Percentiles rank a stretch among this genome's conserved stretches.
Conservation (phyloP, 2,329 filamentous ascomycete genomes). For the Penicillium janthinellum region DNA sequence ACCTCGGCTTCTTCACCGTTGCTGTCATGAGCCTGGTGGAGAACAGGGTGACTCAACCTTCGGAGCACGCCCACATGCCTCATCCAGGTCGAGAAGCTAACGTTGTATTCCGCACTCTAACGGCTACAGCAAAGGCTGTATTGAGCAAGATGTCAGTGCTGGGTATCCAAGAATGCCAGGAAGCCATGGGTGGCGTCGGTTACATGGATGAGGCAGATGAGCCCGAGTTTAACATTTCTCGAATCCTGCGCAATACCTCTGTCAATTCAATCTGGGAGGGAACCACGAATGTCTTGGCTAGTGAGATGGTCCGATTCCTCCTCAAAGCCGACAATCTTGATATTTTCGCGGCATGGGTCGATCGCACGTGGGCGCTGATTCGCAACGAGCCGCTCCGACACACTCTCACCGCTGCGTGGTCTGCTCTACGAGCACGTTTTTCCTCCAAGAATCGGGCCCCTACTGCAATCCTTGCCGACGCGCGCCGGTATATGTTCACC, state of each 20-base stretch:
- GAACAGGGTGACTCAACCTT: constrained; percentile 44
- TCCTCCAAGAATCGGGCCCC: constrained; percentile 16
- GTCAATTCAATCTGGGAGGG: constrained; percentile 67
- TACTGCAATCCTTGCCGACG: constrained; percentile 30
- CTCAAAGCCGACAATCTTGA: constrained; percentile 28
- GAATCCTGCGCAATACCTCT: constrained; percentile 65
- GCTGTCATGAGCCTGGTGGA: constrained; percentile 51
- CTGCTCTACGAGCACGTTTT: constrained; percentile 19
- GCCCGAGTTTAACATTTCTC: constrained; percentile 66
- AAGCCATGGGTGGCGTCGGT: constrained; percentile 42
- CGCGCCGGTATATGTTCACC: constrained; percentile 38
- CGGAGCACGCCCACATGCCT: constrained; percentile 53
- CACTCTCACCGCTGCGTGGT: constrained; percentile 21
- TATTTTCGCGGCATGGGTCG: constrained; percentile 46
- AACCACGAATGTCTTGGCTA: constrained; percentile 70
- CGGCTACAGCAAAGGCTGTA: constrained; percentile 38
- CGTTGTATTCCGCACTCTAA: constrained; percentile 33
- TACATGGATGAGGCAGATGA: constrained; percentile 49
- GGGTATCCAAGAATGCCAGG: constrained; percentile 42
- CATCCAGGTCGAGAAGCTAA: constrained; percentile 25
- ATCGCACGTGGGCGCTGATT: constrained; percentile 34
- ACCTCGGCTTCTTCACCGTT: constrained; percentile 39
- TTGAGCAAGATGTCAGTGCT: constrained; percentile 36
- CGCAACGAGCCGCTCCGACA: constrained; percentile 5
- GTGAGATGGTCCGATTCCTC: constrained; percentile 49